Conservation (phyloP, 2,329 filamentous ascomycete species). For the Talaromyces atroroseus region DNA sequence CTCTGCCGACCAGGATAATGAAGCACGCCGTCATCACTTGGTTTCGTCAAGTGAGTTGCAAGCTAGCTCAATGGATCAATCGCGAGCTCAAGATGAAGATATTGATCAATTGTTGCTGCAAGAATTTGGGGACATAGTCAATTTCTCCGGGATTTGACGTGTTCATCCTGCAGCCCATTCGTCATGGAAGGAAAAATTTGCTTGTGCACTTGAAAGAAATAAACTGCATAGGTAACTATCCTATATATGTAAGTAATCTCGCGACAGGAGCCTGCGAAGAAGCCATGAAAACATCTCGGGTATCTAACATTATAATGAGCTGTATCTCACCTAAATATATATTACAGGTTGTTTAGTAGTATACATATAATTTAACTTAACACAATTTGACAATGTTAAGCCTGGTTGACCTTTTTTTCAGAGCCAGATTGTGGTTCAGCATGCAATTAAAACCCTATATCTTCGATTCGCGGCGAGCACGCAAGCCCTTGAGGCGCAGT, state of each 20-base stretch:
- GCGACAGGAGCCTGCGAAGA: background rate
- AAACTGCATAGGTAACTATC: background rate
- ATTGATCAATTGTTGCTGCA: constrained; percentile 11
- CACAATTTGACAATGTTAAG: background rate
- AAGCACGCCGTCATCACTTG: background rate
- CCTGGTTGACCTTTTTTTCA: background rate
- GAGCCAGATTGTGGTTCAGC: background rate
- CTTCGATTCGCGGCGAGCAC: background rate
- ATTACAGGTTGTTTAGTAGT: background rate
- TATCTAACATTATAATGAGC: background rate
- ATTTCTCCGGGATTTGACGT: constrained; percentile 11
- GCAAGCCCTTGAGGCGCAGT: background rate
- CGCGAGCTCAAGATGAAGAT: background rate
- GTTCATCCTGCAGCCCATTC: background rate
- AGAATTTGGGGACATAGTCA: constrained; percentile 14
- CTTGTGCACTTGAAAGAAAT: background rate
- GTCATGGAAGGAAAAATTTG: background rate
- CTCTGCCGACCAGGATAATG: background rate
- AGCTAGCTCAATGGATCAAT: background rate
- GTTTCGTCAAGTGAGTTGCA: background rate
- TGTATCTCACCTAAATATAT: background rate
- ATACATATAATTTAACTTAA: background rate
- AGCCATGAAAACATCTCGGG: background rate
- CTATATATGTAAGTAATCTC: background rate
- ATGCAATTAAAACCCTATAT: background rate